Base-by-base conservation (phyloP, 192 early-diverging fungal genomes). In the Backusella westeae region DNA sequence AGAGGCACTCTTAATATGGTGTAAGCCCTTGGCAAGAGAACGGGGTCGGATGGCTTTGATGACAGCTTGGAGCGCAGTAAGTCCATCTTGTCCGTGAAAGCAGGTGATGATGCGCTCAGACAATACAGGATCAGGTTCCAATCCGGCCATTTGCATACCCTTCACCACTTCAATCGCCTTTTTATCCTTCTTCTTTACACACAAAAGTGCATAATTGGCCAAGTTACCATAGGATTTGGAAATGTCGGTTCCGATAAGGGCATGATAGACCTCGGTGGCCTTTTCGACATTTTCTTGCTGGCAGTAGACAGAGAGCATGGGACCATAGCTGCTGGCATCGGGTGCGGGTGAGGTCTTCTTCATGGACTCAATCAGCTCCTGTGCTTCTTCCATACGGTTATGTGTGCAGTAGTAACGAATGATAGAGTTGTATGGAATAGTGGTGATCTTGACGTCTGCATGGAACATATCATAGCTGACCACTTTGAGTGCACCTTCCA, bases 291-390 rank as follows among this genome's bases (percentile, higher is more conserved):
- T 26, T 34, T 56, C 17, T 7, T 34, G 14, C 32, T 75, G 71
- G 17, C 73, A 78, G 42, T 77, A 74, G 41, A 73, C 66, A 34
- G 76, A 72, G 0, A 83, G 44, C 29, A 83, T 65, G 5, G 78
- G 75, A 15, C 82, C 82, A 72, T 75, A 83, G 32, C 75, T 83
- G 44, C 73, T 75, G 3, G 82, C 78, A 56, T 78, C 79, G 1
- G 82, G 82, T 19, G 71, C 17, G 38, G 82, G 82, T 12, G 38
- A 36, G 1, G 73, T 23, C 26, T 80, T 36, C 42, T 77, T 44
- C 38, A 83, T 53, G 12, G 67, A 39, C 1, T 49, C 21, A 26
- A 83, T 53, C 6, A 83, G 42, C n/a, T 68, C 67, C 17, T 76
- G 42, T 15, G 79, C 82, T 4, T 72, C 56, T 63, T 46, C 67